Evolutionary conservation across 805 yeast genomes (phyloP), one percentile per base, ranked within the genome.

Genomic region (Ogataea zsoltii): DNA sequence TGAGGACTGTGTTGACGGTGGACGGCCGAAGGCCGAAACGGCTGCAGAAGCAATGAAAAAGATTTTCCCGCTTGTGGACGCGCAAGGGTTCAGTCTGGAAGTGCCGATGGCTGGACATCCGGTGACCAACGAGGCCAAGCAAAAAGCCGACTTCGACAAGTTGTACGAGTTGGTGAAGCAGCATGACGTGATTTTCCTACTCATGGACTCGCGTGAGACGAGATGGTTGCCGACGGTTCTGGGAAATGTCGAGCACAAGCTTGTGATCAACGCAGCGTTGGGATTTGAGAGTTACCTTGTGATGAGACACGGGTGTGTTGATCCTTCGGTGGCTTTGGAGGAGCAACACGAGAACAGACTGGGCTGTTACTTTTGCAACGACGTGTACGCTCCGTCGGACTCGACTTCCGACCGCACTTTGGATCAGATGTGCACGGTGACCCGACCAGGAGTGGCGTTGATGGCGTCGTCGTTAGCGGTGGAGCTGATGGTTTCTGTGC

Each of bases 381-480:
- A 94, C 62, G 91, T 94, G 7, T 89, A 89, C 42, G 98, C 97
- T 0, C 99, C 99, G 0, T 72, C 81, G 2, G 96, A 94, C 62
- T 85, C 96, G 46, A 67, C 88, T n/a, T 75, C 88, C 0, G 96
- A 90, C 58, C 74, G 96, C 41, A 87, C 97, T 0, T 69, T 94
- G 45, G 99, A 94, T 66, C 98, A 94, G 65, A 94, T 94, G 97
- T 94, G 99, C 61, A 94, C 99, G 0, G 99, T 94, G 1, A 94
- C 99, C 0, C 73, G 99, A 33, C 98, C 99, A 0, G 99, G 99
- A 0, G 91, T 86, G 1, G 96, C 99, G 0, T 69, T 86, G 56
- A 69, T 89, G 66, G 97, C 98, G 0, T 79, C 96, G 0, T 80
- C 97, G 0, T 68, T 83, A 30, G 96, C 96, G 0, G 96, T 88